Percentiles rank a stretch among this genome's conserved stretches.
Conservation (phyloP, 179 eudicot genomes). For the Heliamphora pulchella region DNA sequence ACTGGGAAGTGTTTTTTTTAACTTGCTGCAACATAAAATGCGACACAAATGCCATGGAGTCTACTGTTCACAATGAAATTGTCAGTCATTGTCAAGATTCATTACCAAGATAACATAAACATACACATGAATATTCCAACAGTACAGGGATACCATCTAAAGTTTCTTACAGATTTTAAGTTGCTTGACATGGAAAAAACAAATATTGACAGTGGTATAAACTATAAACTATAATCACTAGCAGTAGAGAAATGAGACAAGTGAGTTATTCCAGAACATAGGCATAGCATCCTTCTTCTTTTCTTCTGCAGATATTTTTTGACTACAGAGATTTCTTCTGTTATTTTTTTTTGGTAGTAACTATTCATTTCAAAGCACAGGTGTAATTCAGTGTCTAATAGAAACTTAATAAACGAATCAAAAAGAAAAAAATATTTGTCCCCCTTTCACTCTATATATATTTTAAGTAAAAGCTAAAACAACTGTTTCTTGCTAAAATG, state of each 20-base stretch:
- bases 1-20: not conserved
- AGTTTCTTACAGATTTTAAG: not conserved
- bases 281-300: not conserved
- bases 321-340: not conserved
- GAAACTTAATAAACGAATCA: not conserved
- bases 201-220: not conserved
- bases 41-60: not conserved
- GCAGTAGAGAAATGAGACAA: not conserved
- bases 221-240: not conserved
- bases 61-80: not conserved
- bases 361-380: too few species aligned
- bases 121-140: not conserved
- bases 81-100: not conserved
- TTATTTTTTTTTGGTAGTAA: too few species aligned
- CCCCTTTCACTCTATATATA: not conserved
- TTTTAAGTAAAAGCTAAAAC: not conserved
- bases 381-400: too few species aligned
- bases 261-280: not conserved
- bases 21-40: not conserved
- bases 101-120: not conserved
- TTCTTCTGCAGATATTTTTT: not conserved
- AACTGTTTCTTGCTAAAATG: too few species aligned
- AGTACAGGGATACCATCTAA: not conserved
- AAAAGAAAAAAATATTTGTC: not conserved
- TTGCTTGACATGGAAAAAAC: not conserved